Base-by-base conservation (phyloP, 805 yeast genomes). In the Wickerhamomyces strasburgensis region DNA sequence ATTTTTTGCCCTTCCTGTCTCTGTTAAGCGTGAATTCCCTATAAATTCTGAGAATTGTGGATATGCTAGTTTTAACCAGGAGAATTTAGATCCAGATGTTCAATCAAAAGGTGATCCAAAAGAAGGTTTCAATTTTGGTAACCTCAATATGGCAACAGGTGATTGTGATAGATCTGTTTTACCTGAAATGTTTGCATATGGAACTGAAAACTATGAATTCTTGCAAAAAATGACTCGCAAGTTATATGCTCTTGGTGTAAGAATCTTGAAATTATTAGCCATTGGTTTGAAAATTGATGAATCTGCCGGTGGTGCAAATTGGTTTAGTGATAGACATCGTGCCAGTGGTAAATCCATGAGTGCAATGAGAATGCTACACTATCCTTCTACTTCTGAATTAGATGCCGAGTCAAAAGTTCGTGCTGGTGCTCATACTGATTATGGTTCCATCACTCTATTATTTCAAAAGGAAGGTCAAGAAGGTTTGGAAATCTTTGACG, bases 381-480 rank as follows among this genome's bases (percentile, higher is more conserved):
- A 84, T 51, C 94, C 93, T 1, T 72, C 58, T 61, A 31, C 48
- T 2, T 36, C 45, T 3, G 46, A 55, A 27, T 42, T 51, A 11
- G 67, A 61, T 35, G 75, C 78, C 7, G 77, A 75, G 41, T 70
- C 75, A 17, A 72, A 67, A 16, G 70, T 80, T 33, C 66, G 86
- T 36, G 93, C 93, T 5, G 95, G 94, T 29, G 93, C 94, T 7
- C 94, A 85, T 48, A 84, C 94, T 0, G 94, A 85, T 53, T 84
- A 84, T 51, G 94, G 94, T 4, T 72, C 85, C 2, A 60, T 82
- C 43, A 84, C 94, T 0, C 58, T 84, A 23, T 62, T 85, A 36
- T 81, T 85, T 57, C 94, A 84, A 58, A 72, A 76, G 37, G 65
- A 70, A 46, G 74, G 71, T 30, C 84, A 84, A 53, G 87, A 81